Evolutionary conservation across 176 grass and related monocot genomes (phyloP), one percentile per base, ranked within the genome.

Genomic region (Lolium perenne): DNA sequence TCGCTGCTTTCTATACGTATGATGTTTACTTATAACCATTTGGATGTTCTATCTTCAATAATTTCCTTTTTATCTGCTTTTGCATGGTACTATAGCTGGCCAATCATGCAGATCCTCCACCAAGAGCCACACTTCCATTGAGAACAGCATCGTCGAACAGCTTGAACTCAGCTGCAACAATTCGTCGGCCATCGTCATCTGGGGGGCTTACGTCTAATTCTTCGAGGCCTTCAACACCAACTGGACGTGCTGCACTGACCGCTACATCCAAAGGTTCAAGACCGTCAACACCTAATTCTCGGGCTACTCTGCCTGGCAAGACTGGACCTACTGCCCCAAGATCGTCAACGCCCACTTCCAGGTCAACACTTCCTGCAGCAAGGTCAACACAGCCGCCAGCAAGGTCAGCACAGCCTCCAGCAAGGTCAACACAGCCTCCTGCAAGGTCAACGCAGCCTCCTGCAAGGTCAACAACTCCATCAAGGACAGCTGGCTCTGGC

Each of bases 211-310:
- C 83, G 8, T 77, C 90, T 81, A 92, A 65, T 85, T 83, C 90
- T 63, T 95, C 93, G 32, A 93, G 93, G 89, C 91, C 93, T 63
- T 88, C 93, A 84, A 98, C 96, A 40, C 96, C 96, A 60, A 92
- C 88, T 87, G 84, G 91, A 56, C 92, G 94, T 50, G 40, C 84
- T 21, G 80, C 92, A 63, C 57, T 86, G 85, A 83, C 84, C 72
- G 20, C 82, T 77, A 60, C 49, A 2, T 88, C 91, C 70, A 87
- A 91, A 88, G 91, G 91, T 88, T 93, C 85, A 49, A 91, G 97
- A 87, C 66, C 97, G 69, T 92, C 92, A 76, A 94, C 97, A 32
- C 97, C 97, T 0, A 98, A 90, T 21, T 89, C 97, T 49, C 86
- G 90, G 59, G 60, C 94, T 80, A 87, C 89, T 73, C 78, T 92